A percentile compares a stretch with the other conserved stretches of the same genome.
Conservation (phyloP, 2,329 filamentous ascomycete genomes). For the Fusarium sp. region DNA sequence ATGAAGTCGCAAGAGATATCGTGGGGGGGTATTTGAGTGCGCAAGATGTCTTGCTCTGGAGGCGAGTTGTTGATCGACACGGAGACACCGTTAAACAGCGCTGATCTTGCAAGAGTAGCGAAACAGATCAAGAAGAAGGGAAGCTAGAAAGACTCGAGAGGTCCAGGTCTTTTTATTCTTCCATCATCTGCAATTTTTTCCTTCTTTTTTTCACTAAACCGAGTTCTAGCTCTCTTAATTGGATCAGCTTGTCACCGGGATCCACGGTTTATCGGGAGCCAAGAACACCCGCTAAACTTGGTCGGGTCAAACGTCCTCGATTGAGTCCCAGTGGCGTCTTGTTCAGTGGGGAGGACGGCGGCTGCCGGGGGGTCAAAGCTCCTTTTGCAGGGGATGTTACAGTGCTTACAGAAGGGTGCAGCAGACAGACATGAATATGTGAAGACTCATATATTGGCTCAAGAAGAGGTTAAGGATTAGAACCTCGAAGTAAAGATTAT, state of each 20-base stretch:
- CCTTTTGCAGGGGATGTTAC: constrained; percentile 15
- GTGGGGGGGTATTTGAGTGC: constrained; percentile 33
- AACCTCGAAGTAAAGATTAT: no score
- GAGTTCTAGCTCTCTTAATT: constrained; percentile 22
- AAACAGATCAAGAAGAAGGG: constrained; percentile 3
- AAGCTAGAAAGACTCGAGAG: constrained; percentile 3
- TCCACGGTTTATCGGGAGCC: constrained; percentile 37
- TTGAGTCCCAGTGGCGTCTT: constrained; percentile 26
- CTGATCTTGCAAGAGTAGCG: constrained; percentile 16
- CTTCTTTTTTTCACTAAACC: constrained; percentile 11
- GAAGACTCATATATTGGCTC: neutral
- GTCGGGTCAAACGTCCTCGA: constrained; percentile 31
- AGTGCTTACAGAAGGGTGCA: constrained; percentile 33
- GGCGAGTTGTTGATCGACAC: constrained; percentile 29
- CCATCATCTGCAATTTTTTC: constrained; percentile 42
- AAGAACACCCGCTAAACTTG: constrained; percentile 30
- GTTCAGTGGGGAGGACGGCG: constrained; percentile 24
- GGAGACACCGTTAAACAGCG: constrained; percentile 30
- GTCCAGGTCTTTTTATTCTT: constrained; percentile 22
- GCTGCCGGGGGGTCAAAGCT: constrained; percentile 33
- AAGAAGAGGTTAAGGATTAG: no score
- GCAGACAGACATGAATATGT: constrained; percentile 1
- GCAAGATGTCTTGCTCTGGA: constrained; percentile 7
- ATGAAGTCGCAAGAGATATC: neutral
- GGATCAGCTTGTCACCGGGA: constrained; percentile 5